Conservation (phyloP, 2,329 filamentous ascomycete species). For the Clarireedia hainanense region DNA sequence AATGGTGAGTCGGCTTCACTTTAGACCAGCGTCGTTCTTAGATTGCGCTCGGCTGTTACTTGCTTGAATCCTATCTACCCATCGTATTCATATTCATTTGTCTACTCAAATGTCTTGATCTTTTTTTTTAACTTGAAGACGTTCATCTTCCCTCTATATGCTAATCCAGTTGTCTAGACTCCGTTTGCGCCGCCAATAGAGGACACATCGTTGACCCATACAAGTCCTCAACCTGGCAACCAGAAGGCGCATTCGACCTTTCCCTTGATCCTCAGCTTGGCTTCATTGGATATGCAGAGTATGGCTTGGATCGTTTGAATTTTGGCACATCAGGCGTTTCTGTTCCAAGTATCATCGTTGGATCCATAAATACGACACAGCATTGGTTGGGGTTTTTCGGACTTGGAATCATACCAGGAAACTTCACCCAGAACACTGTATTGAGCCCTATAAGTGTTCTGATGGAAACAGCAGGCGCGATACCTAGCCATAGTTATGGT, state of each 20-base stretch:
- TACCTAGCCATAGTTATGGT: slow-evolving; percentile 67
- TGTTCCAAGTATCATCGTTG: slow-evolving; percentile 33
- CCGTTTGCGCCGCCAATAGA: slow-evolving; percentile 46
- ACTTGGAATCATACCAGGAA: slow-evolving; percentile 46
- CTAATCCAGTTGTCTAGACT: slow-evolving; percentile 30
- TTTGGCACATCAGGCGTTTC: slow-evolving; percentile 27
- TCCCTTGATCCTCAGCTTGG: slow-evolving; percentile 52
- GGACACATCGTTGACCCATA: slow-evolving; percentile 50
- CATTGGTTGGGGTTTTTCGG: slow-evolving; percentile 49
- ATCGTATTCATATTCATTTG: background rate
- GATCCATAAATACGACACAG: slow-evolving; percentile 46
- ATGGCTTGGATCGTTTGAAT: slow-evolving; percentile 43
- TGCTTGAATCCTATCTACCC: background rate
- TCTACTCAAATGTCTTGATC: background rate
- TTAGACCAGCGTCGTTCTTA: background rate
- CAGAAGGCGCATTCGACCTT: slow-evolving; percentile 33
- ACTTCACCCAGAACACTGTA: slow-evolving; percentile 42
- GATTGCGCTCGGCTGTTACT: background rate
- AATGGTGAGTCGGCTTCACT: slow-evolving; percentile 19
- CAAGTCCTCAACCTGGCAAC: slow-evolving; percentile 47
- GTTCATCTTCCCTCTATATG: background rate
- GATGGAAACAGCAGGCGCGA: slow-evolving; percentile 49
- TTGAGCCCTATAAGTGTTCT: slow-evolving; percentile 47
- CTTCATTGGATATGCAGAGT: slow-evolving; percentile 53
- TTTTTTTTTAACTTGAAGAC: background rate